Base-by-base conservation (phyloP, 2,329 filamentous ascomycete genomes). In the Neoscytalidium dimidiatum region DNA sequence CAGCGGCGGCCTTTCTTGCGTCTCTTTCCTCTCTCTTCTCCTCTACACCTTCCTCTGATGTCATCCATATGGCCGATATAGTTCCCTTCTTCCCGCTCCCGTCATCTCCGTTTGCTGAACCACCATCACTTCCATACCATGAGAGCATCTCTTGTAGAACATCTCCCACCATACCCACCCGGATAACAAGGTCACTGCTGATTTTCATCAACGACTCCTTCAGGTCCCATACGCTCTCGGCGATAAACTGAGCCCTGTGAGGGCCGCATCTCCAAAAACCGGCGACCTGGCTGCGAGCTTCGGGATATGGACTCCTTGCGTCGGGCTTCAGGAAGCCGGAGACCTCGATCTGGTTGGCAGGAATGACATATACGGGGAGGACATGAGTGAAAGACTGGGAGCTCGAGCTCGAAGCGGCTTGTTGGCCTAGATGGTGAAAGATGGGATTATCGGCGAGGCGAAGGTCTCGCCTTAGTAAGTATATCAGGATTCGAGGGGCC, bases 361-460 rank as follows among this genome's bases (percentile, higher is more conserved):
- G 82, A 60, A 93, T 87, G 21, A 92, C 80, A 72, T 88, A 92
- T 44, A 92, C 77, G 7, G 91, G 91, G 1, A 94, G 80, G 1
- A 94, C 74, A 72, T 94, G 90, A 1, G 89, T 91, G 77, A 75
- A 74, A 66, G 78, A 75, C n/a, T n/a, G 2, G 56, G 17, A 46
- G n/a, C n/a, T n/a, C n/a, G 62, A 58, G 13, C 19, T 48, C 11
- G 62, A 56, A 11, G 17, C 44, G 23, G 33, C 68, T 79, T 86
- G 66, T 79, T 79, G 68, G 28, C 80, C 77, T 6, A 84, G 76
- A 66, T 83, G 80, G 72, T 92, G 83, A 21, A 94, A 83, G 46
- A 93, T 83, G 0, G 90, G 90, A 71, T 94, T 94, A 76, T 94
- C 91, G 29, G 85, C 82, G 28, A 91, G 81, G 66, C 92, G 88